Evolutionary conservation across 345 rosid species (phyloP).

Genomic region (Limnanthes douglasii): DNA sequence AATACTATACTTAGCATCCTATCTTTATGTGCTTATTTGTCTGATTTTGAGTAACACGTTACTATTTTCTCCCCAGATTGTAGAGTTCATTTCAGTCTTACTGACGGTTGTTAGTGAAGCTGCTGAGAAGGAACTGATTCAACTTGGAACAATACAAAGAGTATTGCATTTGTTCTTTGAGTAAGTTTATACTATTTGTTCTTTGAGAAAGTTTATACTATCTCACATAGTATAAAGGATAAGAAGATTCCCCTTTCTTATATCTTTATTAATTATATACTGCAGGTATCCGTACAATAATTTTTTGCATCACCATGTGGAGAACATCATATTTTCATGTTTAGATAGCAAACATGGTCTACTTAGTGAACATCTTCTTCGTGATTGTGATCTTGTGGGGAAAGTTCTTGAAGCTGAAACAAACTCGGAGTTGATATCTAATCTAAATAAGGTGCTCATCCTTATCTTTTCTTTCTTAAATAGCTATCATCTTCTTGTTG

Average conservation of each 20-base stretch:
- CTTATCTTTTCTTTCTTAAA: conserved; percentile 3
- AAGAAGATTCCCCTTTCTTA: conserved; percentile 15
- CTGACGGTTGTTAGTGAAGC: conserved; percentile 68
- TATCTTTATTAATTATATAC: conserved; percentile 11
- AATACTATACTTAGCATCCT: conserved; percentile 1
- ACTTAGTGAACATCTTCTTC: conserved; percentile 53
- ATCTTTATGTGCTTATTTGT: not conserved
- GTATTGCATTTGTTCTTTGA: conserved; percentile 69
- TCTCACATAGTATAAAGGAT: no score
- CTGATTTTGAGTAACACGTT: not conserved
- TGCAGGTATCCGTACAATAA: conserved; percentile 91
- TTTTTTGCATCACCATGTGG: conserved; percentile 86
- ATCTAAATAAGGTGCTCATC: conserved; percentile 40
- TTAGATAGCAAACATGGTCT: conserved; percentile 59
- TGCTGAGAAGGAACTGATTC: conserved; percentile 77
- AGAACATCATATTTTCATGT: conserved; percentile 62
- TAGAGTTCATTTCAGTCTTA: conserved; percentile 81
- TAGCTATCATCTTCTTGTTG: no score
- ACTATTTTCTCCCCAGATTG: conserved; percentile 41
- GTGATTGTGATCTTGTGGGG: conserved; percentile 57
- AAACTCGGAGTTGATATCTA: conserved; percentile 25
- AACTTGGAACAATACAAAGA: conserved; percentile 48
- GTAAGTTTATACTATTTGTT: conserved; percentile 32
- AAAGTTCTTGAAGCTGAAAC: conserved; percentile 67
- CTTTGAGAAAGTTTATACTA: conserved; percentile 6